Conservation (phyloP, 352 stramenopile species). For the Globisporangium paddicum region DNA sequence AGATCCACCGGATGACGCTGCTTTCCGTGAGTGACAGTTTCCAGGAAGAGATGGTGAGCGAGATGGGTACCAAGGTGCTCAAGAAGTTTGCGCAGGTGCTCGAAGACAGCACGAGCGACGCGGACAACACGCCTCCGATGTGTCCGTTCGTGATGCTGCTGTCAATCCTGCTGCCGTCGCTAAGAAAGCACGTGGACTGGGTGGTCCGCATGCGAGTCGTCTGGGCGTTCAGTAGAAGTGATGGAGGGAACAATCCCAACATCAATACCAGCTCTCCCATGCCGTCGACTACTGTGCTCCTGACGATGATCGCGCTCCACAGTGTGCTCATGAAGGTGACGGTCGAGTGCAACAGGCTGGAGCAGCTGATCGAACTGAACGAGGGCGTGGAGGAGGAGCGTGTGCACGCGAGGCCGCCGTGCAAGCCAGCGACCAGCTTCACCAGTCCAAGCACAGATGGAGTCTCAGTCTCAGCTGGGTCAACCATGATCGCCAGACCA, state of each 20-base stretch:
- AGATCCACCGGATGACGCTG: slow-evolving; percentile 32
- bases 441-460: neutral
- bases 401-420: neutral
- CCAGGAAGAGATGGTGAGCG: slow-evolving; percentile 26
- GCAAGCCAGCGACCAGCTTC: slow-evolving; percentile 1
- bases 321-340: slow-evolving; percentile 33
- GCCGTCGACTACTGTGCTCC: slow-evolving; percentile 1
- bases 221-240: slow-evolving; percentile 27
- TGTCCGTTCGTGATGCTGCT: slow-evolving; percentile 67
- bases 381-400: slow-evolving; percentile 30
- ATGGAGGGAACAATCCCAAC: neutral
- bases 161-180: slow-evolving; percentile 44
- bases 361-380: slow-evolving; percentile 40
- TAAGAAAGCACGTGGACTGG: slow-evolving; percentile 57
- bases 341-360: slow-evolving; percentile 23
- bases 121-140: neutral
- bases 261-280: neutral
- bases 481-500: neutral
- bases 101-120: slow-evolving; percentile 10
- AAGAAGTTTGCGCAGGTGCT: slow-evolving; percentile 16
- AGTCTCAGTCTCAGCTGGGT: neutral
- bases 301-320: slow-evolving; percentile 45
- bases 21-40: slow-evolving; percentile 17
- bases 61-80: slow-evolving; percentile 27
- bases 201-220: slow-evolving; percentile 28